Percentiles rank a stretch among this genome's conserved stretches.
These are phyloP conservation scores for Akanthomyces muscarius DNA, from an alignment of 2,329 filamentous ascomycete species.

Conservation along the genomic window DNA sequence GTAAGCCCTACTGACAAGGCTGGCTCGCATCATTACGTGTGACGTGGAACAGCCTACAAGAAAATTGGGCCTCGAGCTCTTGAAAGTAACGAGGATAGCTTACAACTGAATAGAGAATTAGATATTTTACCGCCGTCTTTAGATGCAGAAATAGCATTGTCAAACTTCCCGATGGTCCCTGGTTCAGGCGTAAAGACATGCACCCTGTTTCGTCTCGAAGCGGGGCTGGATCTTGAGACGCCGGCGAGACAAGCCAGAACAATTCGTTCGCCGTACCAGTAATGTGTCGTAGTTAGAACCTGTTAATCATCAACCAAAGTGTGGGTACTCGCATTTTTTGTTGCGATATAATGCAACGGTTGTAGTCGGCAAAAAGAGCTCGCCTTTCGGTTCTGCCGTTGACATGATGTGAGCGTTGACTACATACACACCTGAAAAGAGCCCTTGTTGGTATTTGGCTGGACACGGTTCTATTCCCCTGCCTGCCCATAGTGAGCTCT, in stretches of 20 bases:
- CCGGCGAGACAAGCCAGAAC: slow-evolving; percentile 3
- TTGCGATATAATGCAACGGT: background rate
- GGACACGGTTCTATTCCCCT: background rate
- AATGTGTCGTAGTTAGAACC: no score
- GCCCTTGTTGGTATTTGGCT: background rate
- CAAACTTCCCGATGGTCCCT: background rate
- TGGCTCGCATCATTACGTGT: no score
- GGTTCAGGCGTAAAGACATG: background rate
- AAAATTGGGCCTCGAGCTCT: no score
- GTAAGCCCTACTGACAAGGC: no score
- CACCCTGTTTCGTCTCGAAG: slow-evolving; percentile 1
- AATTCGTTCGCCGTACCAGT: background rate
- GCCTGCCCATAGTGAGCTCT: no score
- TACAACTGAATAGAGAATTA: background rate
- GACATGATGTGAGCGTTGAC: background rate
- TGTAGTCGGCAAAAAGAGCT: background rate
- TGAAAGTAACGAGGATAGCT: background rate
- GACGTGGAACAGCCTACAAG: no score
- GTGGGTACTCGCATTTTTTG: no score
- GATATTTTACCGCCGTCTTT: background rate
- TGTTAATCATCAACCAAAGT: no score
- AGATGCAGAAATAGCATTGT: background rate
- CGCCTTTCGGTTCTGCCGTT: background rate
- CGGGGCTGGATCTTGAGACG: slow-evolving; percentile 10
- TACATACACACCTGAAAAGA: no score